These are phyloP conservation scores for Chaetomidium leptoderma DNA, from an alignment of 495 filamentous ascomycete genomes.

Conservation along the genomic window DNA sequence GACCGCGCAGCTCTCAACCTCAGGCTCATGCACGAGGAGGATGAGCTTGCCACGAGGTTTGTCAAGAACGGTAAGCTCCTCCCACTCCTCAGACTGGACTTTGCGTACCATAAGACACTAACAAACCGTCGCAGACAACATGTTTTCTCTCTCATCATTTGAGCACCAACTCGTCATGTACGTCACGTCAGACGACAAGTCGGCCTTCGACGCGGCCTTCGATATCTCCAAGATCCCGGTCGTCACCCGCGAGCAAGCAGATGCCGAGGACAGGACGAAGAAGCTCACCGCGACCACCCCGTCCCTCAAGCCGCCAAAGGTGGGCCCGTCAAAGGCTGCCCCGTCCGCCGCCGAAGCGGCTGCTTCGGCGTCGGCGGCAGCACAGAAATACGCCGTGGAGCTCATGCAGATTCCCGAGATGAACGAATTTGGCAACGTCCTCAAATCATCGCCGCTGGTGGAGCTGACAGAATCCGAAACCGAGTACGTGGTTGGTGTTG, in stretches of 20 bases:
- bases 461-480: constrained; percentile 96
- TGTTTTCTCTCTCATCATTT: constrained; percentile 92
- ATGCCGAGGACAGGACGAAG: constrained; percentile 95
- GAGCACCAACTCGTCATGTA: constrained; percentile 98
- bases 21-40: constrained; percentile 79
- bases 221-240: constrained; percentile 88
- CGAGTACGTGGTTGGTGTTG: constrained; percentile 87
- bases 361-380: constrained; percentile 66
- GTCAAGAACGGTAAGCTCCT: constrained; percentile 75
- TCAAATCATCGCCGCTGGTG: constrained; percentile 81
- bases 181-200: constrained; percentile 82
- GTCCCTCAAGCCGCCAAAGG: constrained; percentile 87
- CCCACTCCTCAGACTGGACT: background rate
- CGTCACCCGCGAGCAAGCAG: constrained; percentile 90
- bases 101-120: background rate
- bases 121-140: constrained; percentile 51
- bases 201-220: constrained; percentile 80
- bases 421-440: constrained; percentile 76
- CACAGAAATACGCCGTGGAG: constrained; percentile 82
- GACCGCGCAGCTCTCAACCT: constrained; percentile 93
- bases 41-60: constrained; percentile 77
- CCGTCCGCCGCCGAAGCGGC: constrained; percentile 65
- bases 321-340: constrained; percentile 72
- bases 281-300: constrained; percentile 89
- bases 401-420: constrained; percentile 86